Evolutionary conservation across 139 green algal species (phyloP).

Genomic region (Penium margaritaceum): DNA sequence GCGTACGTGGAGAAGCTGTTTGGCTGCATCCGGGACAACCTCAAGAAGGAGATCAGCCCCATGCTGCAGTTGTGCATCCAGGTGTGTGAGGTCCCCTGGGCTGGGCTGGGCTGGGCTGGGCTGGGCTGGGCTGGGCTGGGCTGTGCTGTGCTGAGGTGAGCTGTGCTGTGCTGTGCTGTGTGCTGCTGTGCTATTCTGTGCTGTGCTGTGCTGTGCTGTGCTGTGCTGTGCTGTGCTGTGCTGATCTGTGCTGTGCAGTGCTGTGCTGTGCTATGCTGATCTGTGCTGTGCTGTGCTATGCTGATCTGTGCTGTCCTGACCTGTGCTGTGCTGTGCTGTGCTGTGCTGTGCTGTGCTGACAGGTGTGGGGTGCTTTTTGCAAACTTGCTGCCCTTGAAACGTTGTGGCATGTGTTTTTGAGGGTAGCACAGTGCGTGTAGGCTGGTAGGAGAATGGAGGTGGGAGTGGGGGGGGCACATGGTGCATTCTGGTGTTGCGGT

Average conservation of each 20-base stretch:
- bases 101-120: too few relatives aligned
- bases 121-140: too few relatives aligned
- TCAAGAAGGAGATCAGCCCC: conserved; percentile 87
- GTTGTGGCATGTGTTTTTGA: too few relatives aligned
- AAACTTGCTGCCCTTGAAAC: too few relatives aligned
- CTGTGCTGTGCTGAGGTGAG: too few relatives aligned
- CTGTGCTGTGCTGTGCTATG: conserved; percentile 56
- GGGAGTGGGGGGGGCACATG: neutral
- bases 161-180: conserved; percentile 34
- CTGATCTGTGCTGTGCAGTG: conserved; percentile 54
- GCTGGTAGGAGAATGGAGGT: neutral
- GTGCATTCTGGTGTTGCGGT: too few relatives aligned
- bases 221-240: too few relatives aligned
- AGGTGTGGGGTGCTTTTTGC: too few relatives aligned
- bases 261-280: conserved; percentile 87
- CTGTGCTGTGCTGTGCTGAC: neutral
- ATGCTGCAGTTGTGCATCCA: conserved; percentile 61
- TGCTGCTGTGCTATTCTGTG: conserved; percentile 72
- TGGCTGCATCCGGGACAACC: conserved; percentile 89
- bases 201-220: conserved; percentile 76
- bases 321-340: neutral
- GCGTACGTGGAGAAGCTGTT: conserved; percentile 96
- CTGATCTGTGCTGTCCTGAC: neutral
- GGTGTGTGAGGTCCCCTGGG: too few relatives aligned
- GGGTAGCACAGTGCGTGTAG: neutral